Base-by-base conservation (phyloP, 169 alveolate species). In the Eimeria acervulina region DNA sequence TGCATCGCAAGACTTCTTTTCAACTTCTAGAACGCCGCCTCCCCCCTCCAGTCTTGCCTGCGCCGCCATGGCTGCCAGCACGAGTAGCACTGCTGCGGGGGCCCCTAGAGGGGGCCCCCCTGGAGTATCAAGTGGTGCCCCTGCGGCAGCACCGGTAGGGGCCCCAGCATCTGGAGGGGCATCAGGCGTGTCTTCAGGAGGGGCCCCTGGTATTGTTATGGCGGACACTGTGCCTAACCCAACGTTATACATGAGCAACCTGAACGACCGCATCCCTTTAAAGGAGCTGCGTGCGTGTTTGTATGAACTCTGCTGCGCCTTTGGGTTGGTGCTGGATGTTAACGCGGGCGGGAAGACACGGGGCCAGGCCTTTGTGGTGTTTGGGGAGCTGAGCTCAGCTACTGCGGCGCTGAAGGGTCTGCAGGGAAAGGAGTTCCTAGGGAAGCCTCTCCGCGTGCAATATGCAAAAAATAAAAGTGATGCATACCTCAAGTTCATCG, bases 301-400 rank as follows among this genome's bases (percentile, higher is more conserved):
- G 40, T 97, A 96, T 87, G 99, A 98, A 90, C 95, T 96, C 55
- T 98, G 98, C 78, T 87, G 96, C 5, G 98, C 99, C 19, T 98
- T 96, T 89, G 99, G 99, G 7, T 87, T 95, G 33, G 93, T 98
- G 8, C 85, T 98, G 47, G 98, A 97, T 93, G 95, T 98, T 0
- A 97, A 96, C 42, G 92, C 95, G n/a, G 97, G 98, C 19, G 72
- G 97, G 90, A 97, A 92, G 40, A 85, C 89, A 84, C 96, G 99
- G 42, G 99, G 99, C 1, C 98, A 98, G 80, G 99, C 99, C 12
- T 98, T 98, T 88, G 98, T 98, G 55, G 97, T 98, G 31, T 98
- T 97, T 72, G 93, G 97, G 90, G 98, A 94, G 38, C 96, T 98
- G 28, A 95, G 98, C 28, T 95, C 98, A 12, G 98, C 99, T 15